These are phyloP conservation scores for Colletotrichum incanum DNA, from an alignment of 2,329 filamentous ascomycete genomes.

Conservation along the genomic window DNA sequence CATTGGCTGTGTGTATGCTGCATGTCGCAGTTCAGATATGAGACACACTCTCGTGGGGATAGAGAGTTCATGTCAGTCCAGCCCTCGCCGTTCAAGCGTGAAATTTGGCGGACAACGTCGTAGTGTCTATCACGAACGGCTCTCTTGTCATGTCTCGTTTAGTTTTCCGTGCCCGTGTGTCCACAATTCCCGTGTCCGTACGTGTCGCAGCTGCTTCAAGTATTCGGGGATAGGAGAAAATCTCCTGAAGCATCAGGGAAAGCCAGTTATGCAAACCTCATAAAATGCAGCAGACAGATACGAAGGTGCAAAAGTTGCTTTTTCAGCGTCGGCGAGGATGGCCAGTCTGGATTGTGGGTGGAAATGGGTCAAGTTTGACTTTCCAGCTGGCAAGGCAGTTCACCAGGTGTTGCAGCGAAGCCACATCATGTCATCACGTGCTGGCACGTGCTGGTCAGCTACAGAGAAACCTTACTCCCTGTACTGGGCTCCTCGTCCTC, in stretches of 20 bases:
- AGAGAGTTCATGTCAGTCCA: constrained; percentile 15
- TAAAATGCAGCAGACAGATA: constrained; percentile 10
- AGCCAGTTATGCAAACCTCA: background rate
- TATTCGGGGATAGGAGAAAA: background rate
- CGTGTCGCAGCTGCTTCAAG: background rate
- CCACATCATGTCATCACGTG: background rate
- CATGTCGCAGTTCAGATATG: constrained; percentile 36
- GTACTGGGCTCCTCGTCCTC: background rate
- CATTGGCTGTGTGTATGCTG: constrained; percentile 28
- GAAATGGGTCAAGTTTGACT: background rate
- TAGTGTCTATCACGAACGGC: constrained; percentile 2
- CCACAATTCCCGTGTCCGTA: constrained; percentile 4
- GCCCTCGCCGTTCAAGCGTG: constrained; percentile 8
- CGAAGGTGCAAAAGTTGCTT: constrained; percentile 12
- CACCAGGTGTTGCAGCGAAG: background rate
- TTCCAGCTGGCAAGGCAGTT: background rate
- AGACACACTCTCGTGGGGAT: constrained; percentile 30
- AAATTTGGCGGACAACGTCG: constrained; percentile 12
- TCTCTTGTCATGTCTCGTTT: constrained; percentile 1
- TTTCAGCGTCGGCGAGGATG: constrained; percentile 9
- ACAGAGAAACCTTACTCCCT: background rate
- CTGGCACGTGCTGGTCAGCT: background rate
- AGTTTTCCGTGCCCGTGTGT: constrained; percentile 4
- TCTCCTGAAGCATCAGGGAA: background rate
- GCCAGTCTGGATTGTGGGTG: background rate